Percentiles rank a stretch among this genome's conserved stretches.
phyloP scores from a whole-genome alignment of 1,284 basidiomycete species.

The Cryptococcus floricola region DNA sequence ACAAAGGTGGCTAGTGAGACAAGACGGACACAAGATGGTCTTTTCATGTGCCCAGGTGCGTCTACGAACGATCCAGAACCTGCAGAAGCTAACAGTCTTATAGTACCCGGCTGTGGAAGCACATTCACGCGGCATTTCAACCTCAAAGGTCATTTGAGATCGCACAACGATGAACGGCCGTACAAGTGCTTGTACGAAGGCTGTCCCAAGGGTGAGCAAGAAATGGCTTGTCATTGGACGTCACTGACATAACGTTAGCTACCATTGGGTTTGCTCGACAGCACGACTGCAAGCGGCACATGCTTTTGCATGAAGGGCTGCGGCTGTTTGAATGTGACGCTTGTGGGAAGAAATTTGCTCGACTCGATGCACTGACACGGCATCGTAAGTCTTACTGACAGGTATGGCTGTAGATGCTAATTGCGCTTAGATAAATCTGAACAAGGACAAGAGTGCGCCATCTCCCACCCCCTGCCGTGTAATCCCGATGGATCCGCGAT shows the following conservation, averaged over 20 bases:
- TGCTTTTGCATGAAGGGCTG: constrained; percentile 79
- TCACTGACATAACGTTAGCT: constrained; percentile 11
- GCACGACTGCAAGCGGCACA: constrained; percentile 93
- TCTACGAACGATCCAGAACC: neutral
- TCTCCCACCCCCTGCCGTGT: constrained; percentile 44
- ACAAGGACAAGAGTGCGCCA: constrained; percentile 49
- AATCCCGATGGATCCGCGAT: constrained; percentile 48
- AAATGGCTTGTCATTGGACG: neutral
- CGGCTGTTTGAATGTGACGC: constrained; percentile 83
- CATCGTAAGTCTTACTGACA: constrained; percentile 57
- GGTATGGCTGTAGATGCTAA: neutral
- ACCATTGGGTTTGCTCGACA: constrained; percentile 73
- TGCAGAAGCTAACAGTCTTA: neutral
- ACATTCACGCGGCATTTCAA: constrained; percentile 74
- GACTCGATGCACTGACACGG: constrained; percentile 82
- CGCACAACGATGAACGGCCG: constrained; percentile 92
- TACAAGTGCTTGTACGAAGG: constrained; percentile 90
- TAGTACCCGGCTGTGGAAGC: constrained; percentile 86
- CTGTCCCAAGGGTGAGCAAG: constrained; percentile 66
- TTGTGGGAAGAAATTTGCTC: constrained; percentile 90
- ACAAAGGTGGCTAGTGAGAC: constrained; percentile 88
- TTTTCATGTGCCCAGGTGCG: constrained; percentile 73
- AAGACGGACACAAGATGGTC: constrained; percentile 80
- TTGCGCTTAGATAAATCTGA: constrained; percentile 44
- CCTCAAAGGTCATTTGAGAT: constrained; percentile 77